phyloP scores from a whole-genome alignment of 345 rosid genomes.

The Eucalyptus erythrocorys region DNA sequence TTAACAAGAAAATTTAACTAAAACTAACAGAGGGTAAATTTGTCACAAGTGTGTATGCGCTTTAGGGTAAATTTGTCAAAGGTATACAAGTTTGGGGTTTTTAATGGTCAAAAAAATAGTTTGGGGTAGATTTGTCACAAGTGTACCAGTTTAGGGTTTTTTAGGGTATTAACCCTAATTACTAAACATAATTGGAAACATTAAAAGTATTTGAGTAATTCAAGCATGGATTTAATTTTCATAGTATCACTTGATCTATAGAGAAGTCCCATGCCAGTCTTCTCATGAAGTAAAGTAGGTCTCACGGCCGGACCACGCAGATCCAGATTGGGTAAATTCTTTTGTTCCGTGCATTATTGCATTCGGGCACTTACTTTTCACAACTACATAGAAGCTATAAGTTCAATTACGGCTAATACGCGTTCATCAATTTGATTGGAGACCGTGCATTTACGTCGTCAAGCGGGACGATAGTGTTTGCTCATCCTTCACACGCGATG shows the following conservation, averaged over 20 bases:
- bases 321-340: background rate
- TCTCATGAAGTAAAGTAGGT: background rate
- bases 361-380: background rate
- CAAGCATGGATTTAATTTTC: background rate
- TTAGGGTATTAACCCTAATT: too few relatives aligned
- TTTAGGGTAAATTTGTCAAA: too few relatives aligned
- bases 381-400: background rate
- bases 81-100: too few relatives aligned
- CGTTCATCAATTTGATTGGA: background rate
- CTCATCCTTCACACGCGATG: background rate
- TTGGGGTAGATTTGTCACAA: too few relatives aligned
- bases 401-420: background rate
- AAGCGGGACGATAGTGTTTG: background rate
- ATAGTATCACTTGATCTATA: background rate
- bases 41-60: too few relatives aligned
- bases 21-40: too few relatives aligned
- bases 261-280: accelerated
- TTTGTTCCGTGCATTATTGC: background rate
- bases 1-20: too few relatives aligned
- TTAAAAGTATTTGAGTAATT: background rate
- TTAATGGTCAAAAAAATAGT: too few relatives aligned
- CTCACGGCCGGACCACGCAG: background rate
- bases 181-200: background rate
- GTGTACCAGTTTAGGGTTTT: too few relatives aligned
- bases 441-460: background rate